Percentiles rank a stretch among this genome's conserved stretches.
phyloP scores from a whole-genome alignment of 179 eudicot species.

The Monotropa hypopitys region DNA sequence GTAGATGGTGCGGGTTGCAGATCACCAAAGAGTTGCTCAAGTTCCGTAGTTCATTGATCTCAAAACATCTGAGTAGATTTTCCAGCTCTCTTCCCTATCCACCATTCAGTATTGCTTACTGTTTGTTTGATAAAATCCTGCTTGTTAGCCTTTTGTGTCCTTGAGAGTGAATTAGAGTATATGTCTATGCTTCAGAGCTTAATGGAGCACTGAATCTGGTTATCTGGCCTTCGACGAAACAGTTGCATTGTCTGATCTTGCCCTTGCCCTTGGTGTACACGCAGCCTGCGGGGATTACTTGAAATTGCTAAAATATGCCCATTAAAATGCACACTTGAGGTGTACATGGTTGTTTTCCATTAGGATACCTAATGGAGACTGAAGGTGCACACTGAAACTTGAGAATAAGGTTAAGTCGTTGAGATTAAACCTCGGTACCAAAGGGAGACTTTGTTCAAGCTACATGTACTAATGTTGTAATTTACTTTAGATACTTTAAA shows the following conservation, averaged over 20 bases:
- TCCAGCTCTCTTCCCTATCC: not conserved
- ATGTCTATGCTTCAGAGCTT: not conserved
- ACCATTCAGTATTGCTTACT: not conserved
- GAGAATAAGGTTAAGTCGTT: not conserved
- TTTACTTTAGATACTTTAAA: not conserved
- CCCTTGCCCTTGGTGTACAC: not conserved
- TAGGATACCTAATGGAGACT: not conserved
- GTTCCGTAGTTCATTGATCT: not conserved
- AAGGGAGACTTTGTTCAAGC: not conserved
- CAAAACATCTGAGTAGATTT: not conserved
- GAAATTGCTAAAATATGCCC: not conserved
- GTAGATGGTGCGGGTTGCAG: not conserved
- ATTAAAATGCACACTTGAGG: not conserved
- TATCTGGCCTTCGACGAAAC: not conserved
- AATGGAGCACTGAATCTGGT: not conserved
- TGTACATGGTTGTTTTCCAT: not conserved
- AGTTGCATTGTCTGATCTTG: not conserved
- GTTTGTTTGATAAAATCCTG: not conserved
- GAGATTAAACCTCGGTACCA: not conserved
- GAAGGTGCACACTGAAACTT: not conserved
- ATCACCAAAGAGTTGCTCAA: not conserved
- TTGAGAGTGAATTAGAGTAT: not conserved
- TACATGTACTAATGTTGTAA: not conserved
- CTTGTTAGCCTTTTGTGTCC: not conserved
- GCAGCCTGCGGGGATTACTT: not conserved